phyloP scores from a whole-genome alignment of 1,284 basidiomycete genomes.

The Phellopilus nigrolimitatus region DNA sequence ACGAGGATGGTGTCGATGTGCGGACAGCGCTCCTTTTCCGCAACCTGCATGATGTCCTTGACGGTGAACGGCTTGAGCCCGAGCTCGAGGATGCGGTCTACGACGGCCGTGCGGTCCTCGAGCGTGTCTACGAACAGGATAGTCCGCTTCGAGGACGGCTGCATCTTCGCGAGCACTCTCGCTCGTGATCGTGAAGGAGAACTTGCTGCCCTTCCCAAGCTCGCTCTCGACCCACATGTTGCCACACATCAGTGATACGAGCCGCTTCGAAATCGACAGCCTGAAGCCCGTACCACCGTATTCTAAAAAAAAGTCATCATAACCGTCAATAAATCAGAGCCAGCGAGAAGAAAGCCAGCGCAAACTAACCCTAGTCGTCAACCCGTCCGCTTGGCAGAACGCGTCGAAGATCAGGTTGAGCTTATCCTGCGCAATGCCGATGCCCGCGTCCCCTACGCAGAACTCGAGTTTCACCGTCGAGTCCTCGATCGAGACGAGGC shows the following conservation, averaged over 20 bases:
- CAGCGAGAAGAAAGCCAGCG: no score
- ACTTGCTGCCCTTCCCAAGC: constrained; percentile 87
- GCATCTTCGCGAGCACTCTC: constrained; percentile 73
- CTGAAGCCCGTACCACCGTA: constrained; percentile 98
- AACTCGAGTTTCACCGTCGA: constrained; percentile 89
- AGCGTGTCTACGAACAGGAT: constrained; percentile 91
- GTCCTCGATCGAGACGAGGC: constrained; percentile 71
- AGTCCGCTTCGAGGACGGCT: constrained; percentile 71
- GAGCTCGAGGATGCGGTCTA: no score
- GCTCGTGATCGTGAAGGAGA: constrained; percentile 93
- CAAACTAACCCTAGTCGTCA: constrained; percentile 76
- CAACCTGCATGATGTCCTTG: constrained; percentile 74
- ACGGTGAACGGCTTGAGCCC: constrained; percentile 80
- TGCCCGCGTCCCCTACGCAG: constrained; percentile 97
- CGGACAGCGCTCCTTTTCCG: constrained; percentile 76
- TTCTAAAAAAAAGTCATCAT: constrained; percentile 50
- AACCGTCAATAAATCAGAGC: constrained; percentile 17
- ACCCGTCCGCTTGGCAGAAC: constrained; percentile 98
- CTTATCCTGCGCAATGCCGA: constrained; percentile 99
- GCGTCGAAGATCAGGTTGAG: constrained; percentile 99
- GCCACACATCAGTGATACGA: no score
- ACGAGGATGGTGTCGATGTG: constrained; percentile 96
- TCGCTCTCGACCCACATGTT: constrained; percentile 94
- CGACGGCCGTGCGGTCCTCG: no score
- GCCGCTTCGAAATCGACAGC: constrained; percentile 93